These are phyloP conservation scores for Ambrosia hybrid DNA, from an alignment of 140 eudicot species.

Conservation along the genomic window DNA sequence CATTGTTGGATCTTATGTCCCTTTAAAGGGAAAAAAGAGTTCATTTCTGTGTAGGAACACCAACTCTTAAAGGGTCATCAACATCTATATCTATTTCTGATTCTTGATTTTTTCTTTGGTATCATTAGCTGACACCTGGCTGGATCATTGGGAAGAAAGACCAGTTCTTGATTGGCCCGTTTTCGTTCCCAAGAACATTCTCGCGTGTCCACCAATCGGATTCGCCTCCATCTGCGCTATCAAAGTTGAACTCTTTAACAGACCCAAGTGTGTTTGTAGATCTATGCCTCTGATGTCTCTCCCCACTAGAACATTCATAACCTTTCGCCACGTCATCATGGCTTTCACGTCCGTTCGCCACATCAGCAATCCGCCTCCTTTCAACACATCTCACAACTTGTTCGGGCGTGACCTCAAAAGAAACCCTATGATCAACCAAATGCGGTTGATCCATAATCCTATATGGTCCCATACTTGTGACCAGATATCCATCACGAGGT, in stretches of 20 bases:
- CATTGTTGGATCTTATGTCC: constrained; percentile 22
- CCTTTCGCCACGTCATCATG: constrained; percentile 30
- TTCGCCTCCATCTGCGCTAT: constrained; percentile 52
- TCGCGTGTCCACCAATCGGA: constrained; percentile 85
- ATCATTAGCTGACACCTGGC: constrained; percentile 71
- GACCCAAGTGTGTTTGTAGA: constrained; percentile 71
- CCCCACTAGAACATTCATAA: constrained; percentile 16
- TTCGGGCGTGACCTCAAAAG: constrained; percentile 87
- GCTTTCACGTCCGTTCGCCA: constrained; percentile 29
- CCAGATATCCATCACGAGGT: constrained; percentile 38
- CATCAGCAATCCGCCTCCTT: constrained; percentile 46
- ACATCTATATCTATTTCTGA: constrained; percentile 17
- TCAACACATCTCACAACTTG: constrained; percentile 81
- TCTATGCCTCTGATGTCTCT: constrained; percentile 54
- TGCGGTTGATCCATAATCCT: constrained; percentile 32
- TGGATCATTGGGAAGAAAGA: constrained; percentile 79
- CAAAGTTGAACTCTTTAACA: constrained; percentile 79
- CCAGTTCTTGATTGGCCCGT: constrained; percentile 60
- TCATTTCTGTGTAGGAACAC: constrained; percentile 31
- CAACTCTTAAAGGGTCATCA: constrained; percentile 22
- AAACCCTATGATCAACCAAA: constrained; percentile 67
- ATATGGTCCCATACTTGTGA: constrained; percentile 28
- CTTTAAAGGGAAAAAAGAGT: constrained; percentile 5
- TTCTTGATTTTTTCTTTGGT: constrained; percentile 18
- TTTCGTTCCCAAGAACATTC: constrained; percentile 60